These are phyloP conservation scores for Talaromyces sp. DNA, from an alignment of 2,329 filamentous ascomycete genomes.

Conservation along the genomic window DNA sequence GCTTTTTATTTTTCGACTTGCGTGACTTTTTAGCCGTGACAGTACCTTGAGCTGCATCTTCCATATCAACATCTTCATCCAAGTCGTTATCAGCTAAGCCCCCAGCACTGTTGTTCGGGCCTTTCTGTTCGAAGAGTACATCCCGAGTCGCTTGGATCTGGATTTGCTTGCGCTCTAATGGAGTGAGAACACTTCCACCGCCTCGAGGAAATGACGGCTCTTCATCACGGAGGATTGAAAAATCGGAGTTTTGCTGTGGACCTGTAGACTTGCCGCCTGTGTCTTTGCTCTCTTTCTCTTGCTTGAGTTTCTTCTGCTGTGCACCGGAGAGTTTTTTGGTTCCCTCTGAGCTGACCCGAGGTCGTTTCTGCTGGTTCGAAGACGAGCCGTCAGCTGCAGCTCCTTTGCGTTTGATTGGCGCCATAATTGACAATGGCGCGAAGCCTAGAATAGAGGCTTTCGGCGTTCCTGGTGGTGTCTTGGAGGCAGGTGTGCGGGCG, in stretches of 20 bases:
- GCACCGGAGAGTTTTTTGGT: conserved; percentile 7
- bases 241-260: conserved; percentile 28
- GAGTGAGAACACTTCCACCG: conserved; percentile 83
- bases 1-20: conserved; percentile 45
- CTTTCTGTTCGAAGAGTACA: conserved; percentile 80
- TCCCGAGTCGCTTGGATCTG: conserved; percentile 89
- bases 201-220: conserved; percentile 90
- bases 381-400: conserved; percentile 31
- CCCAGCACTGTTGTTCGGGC: conserved; percentile 47
- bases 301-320: conserved; percentile 29
- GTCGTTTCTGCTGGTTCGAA: conserved; percentile 36
- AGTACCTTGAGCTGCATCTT: conserved; percentile 40
- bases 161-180: conserved; percentile 94
- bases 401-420: conserved; percentile 43
- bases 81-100: conserved; percentile 52
- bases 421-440: conserved; percentile 27
- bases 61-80: conserved; percentile 51
- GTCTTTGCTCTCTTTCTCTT: conserved; percentile 22
- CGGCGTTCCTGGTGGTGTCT: background rate
- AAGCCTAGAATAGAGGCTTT: background rate
- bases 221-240: conserved; percentile 61
- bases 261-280: conserved; percentile 13
- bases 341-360: conserved; percentile 34
- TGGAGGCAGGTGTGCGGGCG: conserved; percentile 5
- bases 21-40: conserved; percentile 32